Evolutionary conservation across 345 rosid genomes (phyloP).

Genomic region (Dipteronia dyeriana): DNA sequence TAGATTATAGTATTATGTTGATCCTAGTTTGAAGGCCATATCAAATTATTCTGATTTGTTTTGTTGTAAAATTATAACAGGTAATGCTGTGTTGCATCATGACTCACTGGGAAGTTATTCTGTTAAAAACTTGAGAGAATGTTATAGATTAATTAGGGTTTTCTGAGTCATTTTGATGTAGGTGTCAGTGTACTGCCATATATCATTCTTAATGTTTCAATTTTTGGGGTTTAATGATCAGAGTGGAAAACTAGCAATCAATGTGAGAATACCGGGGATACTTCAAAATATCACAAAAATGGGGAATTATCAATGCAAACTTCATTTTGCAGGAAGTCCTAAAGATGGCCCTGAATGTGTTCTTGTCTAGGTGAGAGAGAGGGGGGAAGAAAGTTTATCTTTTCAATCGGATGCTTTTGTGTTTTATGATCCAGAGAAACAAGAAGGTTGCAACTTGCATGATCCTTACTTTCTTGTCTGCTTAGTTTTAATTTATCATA

Average conservation of each 20-base stretch:
- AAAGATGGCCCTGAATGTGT: background rate
- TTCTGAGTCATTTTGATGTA: background rate
- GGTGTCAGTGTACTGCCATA: background rate
- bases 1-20: background rate
- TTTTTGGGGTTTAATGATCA: background rate
- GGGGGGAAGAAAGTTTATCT: background rate
- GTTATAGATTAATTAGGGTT: background rate
- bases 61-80: background rate
- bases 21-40: background rate
- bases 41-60: background rate
- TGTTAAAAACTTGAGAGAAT: background rate
- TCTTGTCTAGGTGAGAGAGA: background rate
- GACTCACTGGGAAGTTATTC: background rate
- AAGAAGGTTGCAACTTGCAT: background rate
- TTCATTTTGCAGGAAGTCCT: background rate
- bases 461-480: constrained; percentile 1
- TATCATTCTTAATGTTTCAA: constrained; percentile 9
- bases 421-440: background rate
- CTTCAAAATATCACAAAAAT: background rate
- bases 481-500: background rate
- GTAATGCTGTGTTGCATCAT: background rate
- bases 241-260: background rate
- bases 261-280: background rate
- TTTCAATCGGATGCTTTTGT: background rate
- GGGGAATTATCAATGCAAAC: background rate